A percentile compares a stretch with the other conserved stretches of the same genome.
phyloP scores from a whole-genome alignment of 2,329 filamentous ascomycete genomes.

The Coleophoma crateriformis region DNA sequence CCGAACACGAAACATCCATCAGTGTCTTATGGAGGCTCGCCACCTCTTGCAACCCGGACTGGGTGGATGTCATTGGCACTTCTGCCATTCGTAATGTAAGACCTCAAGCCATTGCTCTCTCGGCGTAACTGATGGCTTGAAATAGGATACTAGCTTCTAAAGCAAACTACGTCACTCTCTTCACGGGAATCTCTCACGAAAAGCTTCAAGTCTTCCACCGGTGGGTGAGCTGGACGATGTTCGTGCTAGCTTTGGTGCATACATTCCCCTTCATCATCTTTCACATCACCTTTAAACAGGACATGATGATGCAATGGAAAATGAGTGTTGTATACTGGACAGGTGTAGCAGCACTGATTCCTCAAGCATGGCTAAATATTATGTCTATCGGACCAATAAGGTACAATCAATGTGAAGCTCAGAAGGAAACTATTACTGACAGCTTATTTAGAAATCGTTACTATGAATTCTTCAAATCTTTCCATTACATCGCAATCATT shows the following conservation, averaged over 20 bases:
- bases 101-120: not conserved
- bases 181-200: conserved; percentile 88
- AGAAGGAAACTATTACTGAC: not conserved
- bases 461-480: conserved; percentile 77
- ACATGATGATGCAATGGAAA: conserved; percentile 60
- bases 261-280: conserved; percentile 84
- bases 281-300: conserved; percentile 76
- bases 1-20: conserved; percentile 5
- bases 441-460: conserved; percentile 42
- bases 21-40: conserved; percentile 54
- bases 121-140: not conserved
- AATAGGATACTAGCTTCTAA: conserved; percentile 76
- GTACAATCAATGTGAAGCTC: conserved; percentile 38
- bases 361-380: conserved; percentile 77
- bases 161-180: conserved; percentile 71
- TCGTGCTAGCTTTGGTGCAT: conserved; percentile 76
- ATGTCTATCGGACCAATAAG: conserved; percentile 66
- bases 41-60: conserved; percentile 75
- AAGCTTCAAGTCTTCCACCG: conserved; percentile 85
- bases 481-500: conserved; percentile 76
- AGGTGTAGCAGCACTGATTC: conserved; percentile 73
- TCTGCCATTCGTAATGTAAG: conserved; percentile 53
- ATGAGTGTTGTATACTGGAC: conserved; percentile 75
- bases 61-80: conserved; percentile 88
- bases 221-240: conserved; percentile 79